Evolutionary conservation across 2,329 filamentous ascomycete species (phyloP).

Genomic region (Aureobasidium sp.): DNA sequence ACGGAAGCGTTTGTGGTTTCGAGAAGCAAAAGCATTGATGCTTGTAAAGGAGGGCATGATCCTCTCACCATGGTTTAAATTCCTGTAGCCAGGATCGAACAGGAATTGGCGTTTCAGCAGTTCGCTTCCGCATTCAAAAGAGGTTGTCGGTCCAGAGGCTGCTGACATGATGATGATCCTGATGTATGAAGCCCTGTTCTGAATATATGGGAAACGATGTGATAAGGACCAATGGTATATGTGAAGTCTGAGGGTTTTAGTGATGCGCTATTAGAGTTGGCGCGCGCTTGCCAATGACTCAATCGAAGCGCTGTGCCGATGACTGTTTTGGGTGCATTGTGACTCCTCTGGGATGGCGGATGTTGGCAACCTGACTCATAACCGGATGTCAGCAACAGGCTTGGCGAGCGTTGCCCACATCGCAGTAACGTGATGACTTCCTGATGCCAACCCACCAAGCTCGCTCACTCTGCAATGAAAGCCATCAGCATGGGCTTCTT

Average conservation of each 20-base stretch:
- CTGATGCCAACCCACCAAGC: neutral
- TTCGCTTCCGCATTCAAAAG: conserved; percentile 25
- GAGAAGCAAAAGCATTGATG: neutral
- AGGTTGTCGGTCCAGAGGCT: neutral
- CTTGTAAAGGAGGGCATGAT: conserved; percentile 1
- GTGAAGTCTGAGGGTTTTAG: too few relatives aligned
- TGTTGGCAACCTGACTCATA: neutral
- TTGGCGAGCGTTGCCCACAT: neutral
- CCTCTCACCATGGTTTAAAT: conserved; percentile 70
- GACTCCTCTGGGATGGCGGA: neutral
- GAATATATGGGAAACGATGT: neutral
- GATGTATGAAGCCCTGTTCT: neutral
- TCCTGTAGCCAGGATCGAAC: conserved; percentile 58
- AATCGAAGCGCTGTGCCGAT: neutral
- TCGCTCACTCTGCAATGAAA: neutral
- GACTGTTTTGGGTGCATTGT: neutral
- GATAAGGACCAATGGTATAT: neutral
- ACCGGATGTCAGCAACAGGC: neutral
- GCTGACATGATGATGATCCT: neutral
- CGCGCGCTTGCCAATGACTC: neutral
- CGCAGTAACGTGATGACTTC: neutral
- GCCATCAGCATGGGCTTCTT: neutral
- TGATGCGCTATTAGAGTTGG: neutral
- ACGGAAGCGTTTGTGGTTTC: neutral
- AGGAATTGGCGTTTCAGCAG: conserved; percentile 55